phyloP scores from a whole-genome alignment of 805 yeast genomes.

The Lipomyces oligophaga region DNA sequence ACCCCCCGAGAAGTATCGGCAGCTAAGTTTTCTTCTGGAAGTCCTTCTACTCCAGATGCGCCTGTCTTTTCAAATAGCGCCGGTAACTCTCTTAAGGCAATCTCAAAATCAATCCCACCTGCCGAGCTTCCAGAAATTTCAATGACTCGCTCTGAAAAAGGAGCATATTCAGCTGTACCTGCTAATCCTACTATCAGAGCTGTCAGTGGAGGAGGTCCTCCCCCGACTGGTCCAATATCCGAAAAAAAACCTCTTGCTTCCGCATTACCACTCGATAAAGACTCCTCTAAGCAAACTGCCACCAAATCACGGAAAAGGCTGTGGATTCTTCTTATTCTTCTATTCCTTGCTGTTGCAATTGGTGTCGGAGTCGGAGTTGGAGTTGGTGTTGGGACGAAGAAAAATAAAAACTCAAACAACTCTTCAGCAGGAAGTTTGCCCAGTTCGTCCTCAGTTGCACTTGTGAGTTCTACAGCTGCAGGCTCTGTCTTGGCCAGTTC shows the following conservation, averaged over 20 bases:
- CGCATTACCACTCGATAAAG: background rate
- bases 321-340: background rate
- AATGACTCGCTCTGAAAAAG: no score
- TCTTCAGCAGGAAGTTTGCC: background rate
- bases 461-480: background rate
- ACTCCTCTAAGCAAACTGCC: background rate
- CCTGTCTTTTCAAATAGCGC: background rate
- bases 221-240: background rate
- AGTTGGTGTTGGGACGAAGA: slow-evolving; percentile 23
- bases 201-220: slow-evolving; percentile 4
- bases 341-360: slow-evolving; percentile 22
- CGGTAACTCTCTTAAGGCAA: background rate
- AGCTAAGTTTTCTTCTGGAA: background rate
- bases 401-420: slow-evolving; percentile 3
- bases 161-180: no score
- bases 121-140: no score
- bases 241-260: background rate
- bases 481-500: slow-evolving; percentile 3
- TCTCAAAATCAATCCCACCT: background rate
- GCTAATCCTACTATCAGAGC: slow-evolving; percentile 1
- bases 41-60: background rate
- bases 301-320: background rate
- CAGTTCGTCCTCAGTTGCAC: background rate
- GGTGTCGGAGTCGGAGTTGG: slow-evolving; percentile 29
- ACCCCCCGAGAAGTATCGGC: background rate